These are phyloP conservation scores for Tricholoma sp. DNA, from an alignment of 768 basidiomycete genomes.

Conservation along the genomic window DNA sequence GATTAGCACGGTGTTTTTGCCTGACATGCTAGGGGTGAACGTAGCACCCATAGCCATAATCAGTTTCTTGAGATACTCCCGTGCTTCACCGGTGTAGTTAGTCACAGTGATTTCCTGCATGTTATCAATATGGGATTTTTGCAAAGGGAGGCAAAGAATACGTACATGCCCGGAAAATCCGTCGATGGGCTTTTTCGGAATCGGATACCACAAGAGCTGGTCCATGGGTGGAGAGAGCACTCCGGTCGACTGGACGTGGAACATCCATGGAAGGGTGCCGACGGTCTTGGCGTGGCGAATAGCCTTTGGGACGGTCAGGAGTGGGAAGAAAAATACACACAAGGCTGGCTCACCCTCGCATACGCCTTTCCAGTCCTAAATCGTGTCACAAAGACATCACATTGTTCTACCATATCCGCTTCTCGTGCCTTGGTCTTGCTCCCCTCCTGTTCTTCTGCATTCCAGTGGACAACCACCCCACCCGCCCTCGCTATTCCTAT, in stretches of 20 bases:
- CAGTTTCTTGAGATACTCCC: conserved; percentile 85
- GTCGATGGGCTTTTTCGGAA: conserved; percentile 55
- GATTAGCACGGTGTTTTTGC: conserved; percentile 73
- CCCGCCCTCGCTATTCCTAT: conserved; percentile 58
- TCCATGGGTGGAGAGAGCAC: conserved; percentile 59
- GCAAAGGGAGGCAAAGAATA: not conserved
- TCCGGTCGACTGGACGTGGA: conserved; percentile 67
- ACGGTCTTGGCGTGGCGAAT: conserved; percentile 53
- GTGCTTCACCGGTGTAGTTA: conserved; percentile 81
- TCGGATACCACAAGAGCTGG: conserved; percentile 81
- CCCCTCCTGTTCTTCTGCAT: conserved; percentile 7
- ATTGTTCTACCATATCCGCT: conserved; percentile 36
- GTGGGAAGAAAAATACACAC: not conserved
- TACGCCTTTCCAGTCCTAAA: conserved; percentile 68
- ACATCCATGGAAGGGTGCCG: conserved; percentile 80
- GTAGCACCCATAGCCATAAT: conserved; percentile 71
- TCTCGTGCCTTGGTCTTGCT: conserved; percentile 27
- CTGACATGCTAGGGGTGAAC: conserved; percentile 81
- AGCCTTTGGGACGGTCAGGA: conserved; percentile 41
- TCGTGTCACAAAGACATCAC: conserved; percentile 73
- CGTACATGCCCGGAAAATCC: conserved; percentile 61
- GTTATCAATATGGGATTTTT: not conserved
- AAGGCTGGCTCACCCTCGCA: conserved; percentile 46
- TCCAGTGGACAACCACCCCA: conserved; percentile 36
- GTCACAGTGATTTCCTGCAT: conserved; percentile 75